These are phyloP conservation scores for Xylariaceae sp. DNA, from an alignment of 2,329 filamentous ascomycete genomes.

Conservation along the genomic window DNA sequence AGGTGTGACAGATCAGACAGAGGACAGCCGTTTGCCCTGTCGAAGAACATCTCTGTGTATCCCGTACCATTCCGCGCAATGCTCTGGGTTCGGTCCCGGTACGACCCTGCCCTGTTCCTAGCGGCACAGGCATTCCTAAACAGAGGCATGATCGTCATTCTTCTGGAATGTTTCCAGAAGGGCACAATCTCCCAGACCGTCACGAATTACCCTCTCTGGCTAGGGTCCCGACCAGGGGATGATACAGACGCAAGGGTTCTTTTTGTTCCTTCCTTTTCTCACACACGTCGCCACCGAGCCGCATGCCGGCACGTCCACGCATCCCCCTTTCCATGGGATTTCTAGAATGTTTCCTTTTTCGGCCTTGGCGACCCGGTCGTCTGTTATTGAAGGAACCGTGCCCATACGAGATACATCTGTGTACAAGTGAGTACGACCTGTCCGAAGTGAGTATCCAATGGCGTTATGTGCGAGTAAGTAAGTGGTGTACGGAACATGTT, in stretches of 20 bases:
- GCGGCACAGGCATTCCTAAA: neutral
- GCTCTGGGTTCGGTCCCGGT: too few species aligned
- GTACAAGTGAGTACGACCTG: neutral
- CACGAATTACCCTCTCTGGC: neutral
- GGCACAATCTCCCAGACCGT: neutral
- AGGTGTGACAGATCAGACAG: too few species aligned
- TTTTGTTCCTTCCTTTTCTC: neutral
- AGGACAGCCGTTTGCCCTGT: too few species aligned
- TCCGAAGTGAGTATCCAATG: neutral
- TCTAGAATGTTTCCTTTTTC: slow-evolving; percentile 21
- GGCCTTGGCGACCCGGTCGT: neutral
- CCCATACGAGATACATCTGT: neutral
- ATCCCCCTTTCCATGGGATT: neutral
- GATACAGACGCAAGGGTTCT: neutral
- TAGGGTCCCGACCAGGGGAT: neutral
- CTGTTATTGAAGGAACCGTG: too few species aligned
- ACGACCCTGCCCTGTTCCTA: too few species aligned
- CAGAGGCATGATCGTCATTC: neutral
- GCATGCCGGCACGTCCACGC: neutral
- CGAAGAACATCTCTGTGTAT: too few species aligned
- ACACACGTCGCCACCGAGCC: neutral
- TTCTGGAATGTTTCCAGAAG: neutral
- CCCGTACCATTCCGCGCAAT: too few species aligned
- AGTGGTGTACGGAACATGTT: neutral
- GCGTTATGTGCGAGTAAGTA: neutral